Percentiles rank a stretch among this genome's conserved stretches.
Conservation (phyloP, 768 basidiomycete species). For the Leccinum obscurum region DNA sequence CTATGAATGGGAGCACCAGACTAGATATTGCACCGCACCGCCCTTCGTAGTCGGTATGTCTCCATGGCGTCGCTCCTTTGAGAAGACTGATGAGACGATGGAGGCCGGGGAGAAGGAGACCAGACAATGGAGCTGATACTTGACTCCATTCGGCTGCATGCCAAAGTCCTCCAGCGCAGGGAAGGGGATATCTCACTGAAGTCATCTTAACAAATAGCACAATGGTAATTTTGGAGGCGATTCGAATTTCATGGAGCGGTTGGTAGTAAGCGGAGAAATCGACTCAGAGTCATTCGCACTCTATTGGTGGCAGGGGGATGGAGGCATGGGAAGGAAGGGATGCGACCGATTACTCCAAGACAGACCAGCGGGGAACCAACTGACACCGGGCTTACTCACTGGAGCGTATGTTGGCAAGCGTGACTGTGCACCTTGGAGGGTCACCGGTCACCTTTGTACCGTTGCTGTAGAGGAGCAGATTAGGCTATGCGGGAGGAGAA, state of each 20-base stretch:
- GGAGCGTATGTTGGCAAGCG: neutral
- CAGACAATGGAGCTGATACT: neutral
- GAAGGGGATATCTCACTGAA: too few species aligned
- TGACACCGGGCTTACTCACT: neutral
- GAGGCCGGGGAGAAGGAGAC: neutral
- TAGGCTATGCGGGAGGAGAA: neutral
- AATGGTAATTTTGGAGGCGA: neutral
- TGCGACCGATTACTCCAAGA: neutral
- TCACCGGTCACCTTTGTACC: neutral
- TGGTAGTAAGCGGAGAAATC: neutral
- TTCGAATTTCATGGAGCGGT: neutral
- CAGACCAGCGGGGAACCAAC: too few species aligned
- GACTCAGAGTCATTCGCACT: too few species aligned
- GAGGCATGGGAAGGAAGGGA: neutral
- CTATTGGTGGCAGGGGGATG: neutral
- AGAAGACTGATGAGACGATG: neutral
- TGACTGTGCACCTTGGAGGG: neutral
- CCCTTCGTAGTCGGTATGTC: neutral
- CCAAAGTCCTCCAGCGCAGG: constrained; percentile 3
- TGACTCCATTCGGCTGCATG: neutral
- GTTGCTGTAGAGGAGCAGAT: neutral
- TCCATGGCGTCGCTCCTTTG: neutral
- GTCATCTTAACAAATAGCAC: neutral
- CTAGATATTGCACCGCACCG: neutral
- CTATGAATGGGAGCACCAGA: neutral